Evolutionary conservation across 2,329 filamentous ascomycete genomes (phyloP), one percentile per base, ranked within the genome.

Genomic region (Plectosphaerella plurivora): DNA sequence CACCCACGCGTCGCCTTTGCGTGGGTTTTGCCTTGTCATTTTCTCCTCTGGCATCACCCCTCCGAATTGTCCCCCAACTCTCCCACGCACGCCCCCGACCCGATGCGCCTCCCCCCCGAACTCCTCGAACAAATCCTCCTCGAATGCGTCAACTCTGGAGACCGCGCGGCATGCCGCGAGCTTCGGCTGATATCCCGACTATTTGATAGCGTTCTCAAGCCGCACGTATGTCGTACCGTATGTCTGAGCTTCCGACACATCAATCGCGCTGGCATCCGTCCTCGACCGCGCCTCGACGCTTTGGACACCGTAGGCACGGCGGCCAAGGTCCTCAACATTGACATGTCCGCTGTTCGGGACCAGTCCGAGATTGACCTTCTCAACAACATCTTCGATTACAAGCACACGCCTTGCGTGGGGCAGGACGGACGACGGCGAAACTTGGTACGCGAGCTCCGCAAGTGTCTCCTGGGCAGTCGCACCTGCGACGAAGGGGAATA

Each of bases 261-360:
- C 53, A 71, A 71, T 58, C 67, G 60, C 54, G 62, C 64, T 48
- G 69, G 63, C 57, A 63, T 57, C 33, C 57, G 61, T 15, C 57
- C 56, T 16, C 70, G 62, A 5, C 72, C 69, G 1, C 63, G 68
- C 49, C 54, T 69, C n/a, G 66, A 70, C 59, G 71, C 70, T 7
- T 61, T 80, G n/a, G 68, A 71, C 56, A 72, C 70, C 3, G 68
- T 78, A 48, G 76, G 74, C 3, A 67, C 70, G 28, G 65, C 75
- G n/a, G 77, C 75, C 67, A 73, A 73, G 57, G 72, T 74, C 28
- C 59, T 81, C 5, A 77, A 75, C 53, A 67, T 81, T 47, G 77
- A 81, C 59, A 63, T 81, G 61, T 79, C 77, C 74, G 69, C 79
- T 15, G 62, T 81, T 37, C 71, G 77, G 57, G 77, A 81, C 59